Conservation (phyloP, 2,329 filamentous ascomycete genomes). For the Periconia sp. region DNA sequence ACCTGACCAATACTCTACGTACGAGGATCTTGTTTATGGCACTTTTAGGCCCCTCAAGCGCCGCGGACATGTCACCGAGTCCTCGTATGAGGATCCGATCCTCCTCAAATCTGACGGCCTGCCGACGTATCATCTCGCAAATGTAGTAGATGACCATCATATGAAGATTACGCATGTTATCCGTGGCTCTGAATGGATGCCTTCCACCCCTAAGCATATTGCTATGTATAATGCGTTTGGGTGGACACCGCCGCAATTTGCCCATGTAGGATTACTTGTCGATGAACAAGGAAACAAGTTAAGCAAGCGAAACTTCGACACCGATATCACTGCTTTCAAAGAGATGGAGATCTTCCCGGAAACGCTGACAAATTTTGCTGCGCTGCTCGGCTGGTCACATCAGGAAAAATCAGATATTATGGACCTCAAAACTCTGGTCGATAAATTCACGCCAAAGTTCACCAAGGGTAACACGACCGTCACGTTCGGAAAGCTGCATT, state of each 20-base stretch:
- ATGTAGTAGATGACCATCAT: constrained; percentile 92
- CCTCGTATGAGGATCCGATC: constrained; percentile 79
- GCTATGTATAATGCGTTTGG: constrained; percentile 59
- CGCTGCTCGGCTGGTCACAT: constrained; percentile 84
- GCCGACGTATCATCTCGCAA: constrained; percentile 96
- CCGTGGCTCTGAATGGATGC: constrained; percentile 94
- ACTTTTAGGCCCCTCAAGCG: constrained; percentile 39
- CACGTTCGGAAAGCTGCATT: constrained; percentile 77
- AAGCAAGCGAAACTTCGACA: constrained; percentile 81
- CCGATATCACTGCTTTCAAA: constrained; percentile 64
- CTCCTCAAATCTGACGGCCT: constrained; percentile 89
- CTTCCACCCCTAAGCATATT: constrained; percentile 83
- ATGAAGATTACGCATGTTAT: constrained; percentile 98
- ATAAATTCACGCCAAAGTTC: constrained; percentile 83
- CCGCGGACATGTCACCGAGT: constrained; percentile 47
- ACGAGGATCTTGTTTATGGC: constrained; percentile 83
- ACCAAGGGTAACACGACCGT: constrained; percentile 90
- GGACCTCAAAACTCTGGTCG: constrained; percentile 71
- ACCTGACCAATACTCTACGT: constrained; percentile 66
- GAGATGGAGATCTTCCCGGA: constrained; percentile 68
- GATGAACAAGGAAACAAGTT: constrained; percentile 57
- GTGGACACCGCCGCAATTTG: constrained; percentile 56
- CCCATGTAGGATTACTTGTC: constrained; percentile 56
- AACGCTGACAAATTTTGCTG: constrained; percentile 78
- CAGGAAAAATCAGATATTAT: constrained; percentile 71